These are phyloP conservation scores for Clonostachys byssicola DNA, from an alignment of 2,329 filamentous ascomycete species.

Conservation along the genomic window DNA sequence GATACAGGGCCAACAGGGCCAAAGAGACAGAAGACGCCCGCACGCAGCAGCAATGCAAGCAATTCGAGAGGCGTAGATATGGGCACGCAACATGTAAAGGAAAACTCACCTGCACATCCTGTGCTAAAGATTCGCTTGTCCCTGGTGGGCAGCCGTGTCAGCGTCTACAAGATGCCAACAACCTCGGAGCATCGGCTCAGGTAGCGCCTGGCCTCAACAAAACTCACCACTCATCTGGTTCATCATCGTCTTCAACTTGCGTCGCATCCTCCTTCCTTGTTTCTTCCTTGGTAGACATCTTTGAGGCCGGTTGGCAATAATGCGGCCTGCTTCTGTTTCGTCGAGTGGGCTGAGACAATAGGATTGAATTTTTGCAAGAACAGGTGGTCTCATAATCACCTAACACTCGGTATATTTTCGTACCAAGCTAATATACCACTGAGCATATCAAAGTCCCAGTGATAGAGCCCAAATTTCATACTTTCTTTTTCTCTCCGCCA, in stretches of 20 bases:
- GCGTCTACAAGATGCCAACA: neutral
- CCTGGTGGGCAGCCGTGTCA: slow-evolving; percentile 45
- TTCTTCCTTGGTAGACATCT: slow-evolving; percentile 9
- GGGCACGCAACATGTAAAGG: no score
- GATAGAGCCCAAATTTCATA: no score
- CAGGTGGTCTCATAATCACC: no score
- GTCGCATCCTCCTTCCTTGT: slow-evolving; percentile 6
- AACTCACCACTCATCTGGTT: slow-evolving; percentile 89
- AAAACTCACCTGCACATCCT: slow-evolving; percentile 74
- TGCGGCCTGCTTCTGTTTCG: no score
- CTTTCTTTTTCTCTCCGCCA: no score
- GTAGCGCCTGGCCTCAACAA: neutral
- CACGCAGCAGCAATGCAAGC: neutral
- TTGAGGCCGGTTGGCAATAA: neutral
- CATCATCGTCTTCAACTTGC: slow-evolving; percentile 64
- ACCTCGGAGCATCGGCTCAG: neutral
- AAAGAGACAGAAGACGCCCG: no score
- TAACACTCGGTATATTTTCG: no score
- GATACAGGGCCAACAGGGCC: no score
- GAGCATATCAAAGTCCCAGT: no score
- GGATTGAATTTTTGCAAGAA: no score
- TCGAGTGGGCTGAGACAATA: no score
- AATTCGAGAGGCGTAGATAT: neutral
- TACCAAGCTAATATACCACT: no score
- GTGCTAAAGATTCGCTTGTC: slow-evolving; percentile 98